Evolutionary conservation across 148 eudicot genomes (phyloP), one percentile per base, ranked within the genome.

Genomic region (Pouteria glomerata): DNA sequence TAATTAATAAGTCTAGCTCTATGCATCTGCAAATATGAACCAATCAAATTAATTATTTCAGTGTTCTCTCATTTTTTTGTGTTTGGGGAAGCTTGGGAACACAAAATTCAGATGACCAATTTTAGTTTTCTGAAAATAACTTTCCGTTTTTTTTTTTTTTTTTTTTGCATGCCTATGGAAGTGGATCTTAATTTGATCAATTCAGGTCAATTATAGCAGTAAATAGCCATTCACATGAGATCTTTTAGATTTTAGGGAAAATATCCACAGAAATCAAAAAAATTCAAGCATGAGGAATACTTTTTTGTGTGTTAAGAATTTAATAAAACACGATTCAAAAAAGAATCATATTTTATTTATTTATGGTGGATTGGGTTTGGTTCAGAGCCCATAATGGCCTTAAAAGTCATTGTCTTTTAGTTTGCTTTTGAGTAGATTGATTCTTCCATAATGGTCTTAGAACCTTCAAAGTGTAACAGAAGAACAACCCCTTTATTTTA

Each of bases 161-260:
- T 39, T 39, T 39, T 39, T 39, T 39, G 5, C 44, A 5, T 19
- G 55, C 55, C 21, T 50, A n/a, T 50, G 16, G 21, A 50, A 19
- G 12, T 50, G 55, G 55, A 50, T 50, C 55, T 50, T 50, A 50
- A 50, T 23, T 50, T 50, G 3, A 16, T 50, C 21, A 18, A 50
- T 50, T 50, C 19, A 50, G 55, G 19, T 50, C 4, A 19, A 16
- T 50, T 50, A 16, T 19, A n/a, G 19, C 0, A 19, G 57, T 4
- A 53, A n/a, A 53, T 53, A 53, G 57, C 57, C 26, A n/a, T 53
- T 53, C n/a, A n/a, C n/a, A n/a, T n/a, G n/a, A n/a, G 57, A 23
- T 53, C 57, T 53, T 53, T 53, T 53, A 53, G 27, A 23, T 53
- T 21, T 26, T 6, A 53, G 57, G 6, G 57, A 53, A 27, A 8